phyloP scores from a whole-genome alignment of 129 eudicot species.

The Lactuca saligna region DNA sequence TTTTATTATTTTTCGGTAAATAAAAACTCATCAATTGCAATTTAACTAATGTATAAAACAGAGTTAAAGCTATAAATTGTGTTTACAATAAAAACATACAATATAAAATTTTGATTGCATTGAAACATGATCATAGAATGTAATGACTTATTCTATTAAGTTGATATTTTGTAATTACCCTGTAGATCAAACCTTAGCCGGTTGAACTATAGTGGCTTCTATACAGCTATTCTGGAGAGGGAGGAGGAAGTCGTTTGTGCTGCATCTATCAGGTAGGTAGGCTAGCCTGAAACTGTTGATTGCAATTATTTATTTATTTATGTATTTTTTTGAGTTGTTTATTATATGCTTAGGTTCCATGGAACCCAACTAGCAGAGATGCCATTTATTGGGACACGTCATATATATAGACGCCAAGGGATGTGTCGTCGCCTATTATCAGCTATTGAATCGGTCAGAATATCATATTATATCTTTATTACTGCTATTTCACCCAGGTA shows the following conservation, averaged over 20 bases:
- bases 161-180: slow-evolving; percentile 7
- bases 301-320: too few species aligned
- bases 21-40: too few species aligned
- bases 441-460: slow-evolving; percentile 73
- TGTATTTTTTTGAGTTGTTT: not conserved
- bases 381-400: slow-evolving; percentile 99
- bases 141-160: not conserved
- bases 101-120: too few species aligned
- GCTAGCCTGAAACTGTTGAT: not conserved
- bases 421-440: slow-evolving; percentile 83
- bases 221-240: slow-evolving; percentile 70
- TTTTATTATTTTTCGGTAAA: too few species aligned
- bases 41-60: too few species aligned
- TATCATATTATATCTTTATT: not conserved
- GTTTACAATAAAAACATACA: too few species aligned
- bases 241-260: slow-evolving; percentile 81
- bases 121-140: too few species aligned
- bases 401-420: slow-evolving; percentile 86
- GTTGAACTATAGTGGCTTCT: slow-evolving; percentile 66
- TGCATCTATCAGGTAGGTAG: slow-evolving; percentile 83
- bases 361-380: slow-evolving; percentile 91
- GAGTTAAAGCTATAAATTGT: too few species aligned
- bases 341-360: slow-evolving; percentile 54
- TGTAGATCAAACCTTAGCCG: slow-evolving; percentile 78
- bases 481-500: not conserved